Percentiles rank a stretch among this genome's conserved stretches.
phyloP scores from a whole-genome alignment of 345 rosid genomes.

The Euphorbia peplus region DNA sequence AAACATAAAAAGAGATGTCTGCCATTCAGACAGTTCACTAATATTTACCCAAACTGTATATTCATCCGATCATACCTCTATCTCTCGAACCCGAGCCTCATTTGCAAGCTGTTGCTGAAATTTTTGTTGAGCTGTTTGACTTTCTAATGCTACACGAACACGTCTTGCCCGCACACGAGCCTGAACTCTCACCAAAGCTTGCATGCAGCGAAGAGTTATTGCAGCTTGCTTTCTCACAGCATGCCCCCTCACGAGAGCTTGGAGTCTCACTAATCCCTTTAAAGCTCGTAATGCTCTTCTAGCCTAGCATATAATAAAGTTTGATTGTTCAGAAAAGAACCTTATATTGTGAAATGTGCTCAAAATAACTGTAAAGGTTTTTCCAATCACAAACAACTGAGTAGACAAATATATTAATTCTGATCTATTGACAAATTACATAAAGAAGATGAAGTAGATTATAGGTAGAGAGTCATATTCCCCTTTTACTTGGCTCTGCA shows the following conservation, averaged over 20 bases:
- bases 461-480: not conserved
- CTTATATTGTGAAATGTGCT: not conserved
- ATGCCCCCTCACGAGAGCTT: conserved; percentile 97
- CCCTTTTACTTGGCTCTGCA: not conserved
- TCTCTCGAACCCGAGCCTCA: conserved; percentile 81
- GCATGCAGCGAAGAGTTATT: conserved; percentile 98
- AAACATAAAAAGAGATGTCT: not conserved
- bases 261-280: conserved; percentile 95
- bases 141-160: conserved; percentile 88
- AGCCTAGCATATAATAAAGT: conserved; percentile 50
- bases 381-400: not conserved
- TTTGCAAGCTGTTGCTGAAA: conserved; percentile 76
- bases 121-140: conserved; percentile 70
- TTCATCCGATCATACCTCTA: too few relatives aligned
- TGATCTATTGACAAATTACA: not conserved
- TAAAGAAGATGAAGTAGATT: conserved; percentile 5
- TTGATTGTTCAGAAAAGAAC: not conserved
- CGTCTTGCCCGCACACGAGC: conserved; percentile 98
- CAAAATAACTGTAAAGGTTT: not conserved
- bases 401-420: not conserved
- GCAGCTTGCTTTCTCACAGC: conserved; percentile 99
- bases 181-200: conserved; percentile 99
- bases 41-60: not conserved
- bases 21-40: not conserved
- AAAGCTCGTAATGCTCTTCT: conserved; percentile 97